Conservation (phyloP, 164 flowering plant species). For the Aristolochia californica region DNA sequence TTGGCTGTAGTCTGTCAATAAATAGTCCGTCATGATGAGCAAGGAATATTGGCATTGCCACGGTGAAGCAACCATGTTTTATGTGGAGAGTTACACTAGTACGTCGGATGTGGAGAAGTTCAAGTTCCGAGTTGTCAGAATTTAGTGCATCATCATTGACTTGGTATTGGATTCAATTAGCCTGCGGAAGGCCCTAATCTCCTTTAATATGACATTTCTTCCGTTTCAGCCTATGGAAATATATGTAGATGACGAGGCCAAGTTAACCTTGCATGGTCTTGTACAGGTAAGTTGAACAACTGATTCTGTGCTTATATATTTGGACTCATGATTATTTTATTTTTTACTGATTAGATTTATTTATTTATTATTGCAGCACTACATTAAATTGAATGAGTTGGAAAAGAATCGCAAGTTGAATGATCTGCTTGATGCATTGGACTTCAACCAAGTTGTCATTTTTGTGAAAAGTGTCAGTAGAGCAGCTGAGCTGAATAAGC, state of each 20-base stretch:
- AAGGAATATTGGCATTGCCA: too few species aligned
- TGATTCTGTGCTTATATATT: not conserved
- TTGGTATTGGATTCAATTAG: constrained; percentile 56
- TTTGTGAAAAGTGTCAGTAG: constrained; percentile 91
- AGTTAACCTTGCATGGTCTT: constrained; percentile 95
- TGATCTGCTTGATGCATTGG: constrained; percentile 97
- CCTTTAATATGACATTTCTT: constrained; percentile 63
- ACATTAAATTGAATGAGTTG: constrained; percentile 83
- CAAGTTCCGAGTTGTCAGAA: too few species aligned
- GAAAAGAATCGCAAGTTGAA: constrained; percentile 97
- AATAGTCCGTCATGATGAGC: too few species aligned
- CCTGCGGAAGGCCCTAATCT: constrained; percentile 58
- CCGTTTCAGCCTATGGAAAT: constrained; percentile 99
- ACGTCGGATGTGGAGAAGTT: too few species aligned
- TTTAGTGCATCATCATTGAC: constrained; percentile 29
- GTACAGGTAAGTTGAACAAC: constrained; percentile 56
- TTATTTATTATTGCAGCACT: constrained; percentile 49
- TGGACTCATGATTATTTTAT: not conserved
- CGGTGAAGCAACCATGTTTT: too few species aligned
- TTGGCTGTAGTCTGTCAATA: too few species aligned
- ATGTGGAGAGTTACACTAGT: too few species aligned
- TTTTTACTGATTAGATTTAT: not conserved
- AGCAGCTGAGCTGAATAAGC: constrained; percentile 92
- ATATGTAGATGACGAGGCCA: constrained; percentile 98
- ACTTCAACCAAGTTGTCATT: constrained; percentile 97